Percentiles rank a stretch among this genome's conserved stretches.
Evolutionary conservation across 441 rosid species (phyloP).

Genomic region (Corymbia citriodora): DNA sequence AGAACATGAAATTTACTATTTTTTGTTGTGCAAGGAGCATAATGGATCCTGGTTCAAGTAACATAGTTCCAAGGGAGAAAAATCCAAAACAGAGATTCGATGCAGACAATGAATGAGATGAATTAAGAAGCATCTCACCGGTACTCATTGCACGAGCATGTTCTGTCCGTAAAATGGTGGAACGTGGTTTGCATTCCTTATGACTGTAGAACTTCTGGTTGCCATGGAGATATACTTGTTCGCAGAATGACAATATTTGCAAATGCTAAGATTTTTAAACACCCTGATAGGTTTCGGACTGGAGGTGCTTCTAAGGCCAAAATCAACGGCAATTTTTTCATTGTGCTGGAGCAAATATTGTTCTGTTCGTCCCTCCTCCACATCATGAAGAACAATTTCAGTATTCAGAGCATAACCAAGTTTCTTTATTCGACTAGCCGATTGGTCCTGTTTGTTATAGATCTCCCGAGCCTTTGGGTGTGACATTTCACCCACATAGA

Average conservation of each 20-base stretch:
- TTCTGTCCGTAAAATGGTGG: conserved; percentile 57
- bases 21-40: neutral
- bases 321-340: neutral
- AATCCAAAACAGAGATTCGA: neutral
- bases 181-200: conserved; percentile 54
- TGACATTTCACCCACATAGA: neutral
- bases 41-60: neutral
- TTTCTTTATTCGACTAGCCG: neutral
- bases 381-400: neutral
- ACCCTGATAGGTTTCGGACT: conserved; percentile 42
- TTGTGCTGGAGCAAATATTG: neutral
- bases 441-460: too few relatives aligned
- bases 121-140: neutral
- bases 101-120: neutral
- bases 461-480: neutral
- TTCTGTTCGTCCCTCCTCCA: neutral
- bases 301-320: neutral
- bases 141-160: conserved; percentile 62
- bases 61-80: neutral
- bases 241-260: conserved; percentile 52
- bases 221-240: conserved; percentile 43
- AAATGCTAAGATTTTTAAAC: conserved; percentile 52
- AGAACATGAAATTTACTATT: too few relatives aligned
- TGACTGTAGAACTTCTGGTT: conserved; percentile 41
- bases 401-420: neutral